A percentile compares a stretch with the other conserved stretches of the same genome.
Conservation (phyloP, 306 rosid species). For the Quercus parvula region DNA sequence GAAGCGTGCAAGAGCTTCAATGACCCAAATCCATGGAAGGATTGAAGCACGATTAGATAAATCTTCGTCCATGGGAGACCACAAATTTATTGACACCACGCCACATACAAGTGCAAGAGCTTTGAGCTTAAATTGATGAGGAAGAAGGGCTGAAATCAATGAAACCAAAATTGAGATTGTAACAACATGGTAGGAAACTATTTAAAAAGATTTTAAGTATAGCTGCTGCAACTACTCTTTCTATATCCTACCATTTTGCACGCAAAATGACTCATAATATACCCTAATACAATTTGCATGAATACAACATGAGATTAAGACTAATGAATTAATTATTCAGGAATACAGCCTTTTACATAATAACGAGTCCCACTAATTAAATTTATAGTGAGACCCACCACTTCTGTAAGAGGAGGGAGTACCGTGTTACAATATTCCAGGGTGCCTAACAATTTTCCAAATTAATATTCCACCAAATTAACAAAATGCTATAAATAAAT, state of each 20-base stretch:
- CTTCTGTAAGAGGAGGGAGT: too few species aligned
- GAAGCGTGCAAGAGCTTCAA: constrained; percentile 58
- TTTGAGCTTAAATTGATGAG: neutral
- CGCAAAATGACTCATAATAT: neutral
- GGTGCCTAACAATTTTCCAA: too few species aligned
- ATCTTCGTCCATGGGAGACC: constrained; percentile 29
- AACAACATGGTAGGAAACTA: neutral
- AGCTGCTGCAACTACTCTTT: neutral
- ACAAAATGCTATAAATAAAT: too few species aligned
- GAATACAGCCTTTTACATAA: too few species aligned
- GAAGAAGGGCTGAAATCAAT: neutral
- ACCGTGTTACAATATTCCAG: too few species aligned
- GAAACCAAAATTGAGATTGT: neutral
- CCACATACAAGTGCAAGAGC: neutral
- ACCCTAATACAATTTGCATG: neutral
- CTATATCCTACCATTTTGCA: neutral
- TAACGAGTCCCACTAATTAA: too few species aligned
- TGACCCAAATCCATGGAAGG: constrained; percentile 64
- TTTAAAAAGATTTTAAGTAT: neutral
- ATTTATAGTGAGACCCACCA: fast-evolving
- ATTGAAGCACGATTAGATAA: constrained; percentile 25
- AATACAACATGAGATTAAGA: neutral
- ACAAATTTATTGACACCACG: neutral
- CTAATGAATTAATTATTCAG: neutral
- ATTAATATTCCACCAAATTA: too few species aligned